Evolutionary conservation across 2,329 filamentous ascomycete species (phyloP), one percentile per base, ranked within the genome.

Genomic region (Macroventuria anomochaeta): DNA sequence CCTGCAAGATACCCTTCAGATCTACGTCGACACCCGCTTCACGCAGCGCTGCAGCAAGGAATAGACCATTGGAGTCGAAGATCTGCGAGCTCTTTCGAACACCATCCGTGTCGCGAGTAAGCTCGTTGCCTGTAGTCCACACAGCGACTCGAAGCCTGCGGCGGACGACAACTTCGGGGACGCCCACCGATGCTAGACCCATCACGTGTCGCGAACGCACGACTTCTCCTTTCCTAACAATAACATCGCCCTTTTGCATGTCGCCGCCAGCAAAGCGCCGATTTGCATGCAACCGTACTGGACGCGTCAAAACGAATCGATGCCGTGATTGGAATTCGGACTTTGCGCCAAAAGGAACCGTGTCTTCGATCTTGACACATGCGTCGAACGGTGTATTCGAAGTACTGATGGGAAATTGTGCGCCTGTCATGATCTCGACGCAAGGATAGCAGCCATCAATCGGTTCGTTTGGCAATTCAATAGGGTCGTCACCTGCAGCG

Each of bases 371-470:
- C 34, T 49, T 53, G 25, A 57, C 54, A 15, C 54, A 57, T 10
- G 49, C 43, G 39, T 57, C 54, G 15, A 57, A 37, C 1, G 25
- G 15, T 15, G 38, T 33, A 10, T 39, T 21, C 4, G 49, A 25
- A 7, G 44, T 41, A 26, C 34, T 33, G 7, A 31, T 29, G 7
- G 49, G 54, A 20, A 57, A 54, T 10, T 51, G 43, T 28, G 54
- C 49, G 4, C 54, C 49, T n/a, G 49, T 40, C 49, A 38, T 57
- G 13, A 57, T 54, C 13, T 57, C 54, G 29, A 54, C 48, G 31
- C 54, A 57, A n/a, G 49, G 50, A 20, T 46, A 46, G 18, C 36
- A 46, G 12, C 44, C 39, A 15, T 47, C 34, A 5, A 34, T 33
- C 15, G 43, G 36, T 11, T 37, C 32, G 23, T 46, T 41, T 1